Evolutionary conservation across 495 filamentous ascomycete genomes (phyloP).

Genomic region (Annulohypoxylon moriforme): DNA sequence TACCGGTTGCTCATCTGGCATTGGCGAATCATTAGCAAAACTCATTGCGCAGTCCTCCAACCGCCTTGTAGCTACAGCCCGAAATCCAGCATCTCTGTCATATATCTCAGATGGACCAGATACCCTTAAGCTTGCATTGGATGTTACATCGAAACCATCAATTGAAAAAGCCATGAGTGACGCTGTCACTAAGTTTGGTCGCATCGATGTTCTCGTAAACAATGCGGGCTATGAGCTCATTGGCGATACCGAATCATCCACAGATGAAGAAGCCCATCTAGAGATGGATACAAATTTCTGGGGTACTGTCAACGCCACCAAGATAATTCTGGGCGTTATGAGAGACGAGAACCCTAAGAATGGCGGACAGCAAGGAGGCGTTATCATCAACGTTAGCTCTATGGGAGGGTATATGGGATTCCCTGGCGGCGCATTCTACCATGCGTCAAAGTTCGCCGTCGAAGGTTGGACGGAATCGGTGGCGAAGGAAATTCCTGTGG

Average conservation of each 20-base stretch:
- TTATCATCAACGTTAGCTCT: constrained; percentile 65
- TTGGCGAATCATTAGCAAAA: constrained; percentile 58
- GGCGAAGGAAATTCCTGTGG: constrained; percentile 59
- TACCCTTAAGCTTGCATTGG: constrained; percentile 59
- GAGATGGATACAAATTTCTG: constrained; percentile 67
- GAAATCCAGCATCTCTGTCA: constrained; percentile 51
- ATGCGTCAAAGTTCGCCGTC: constrained; percentile 66
- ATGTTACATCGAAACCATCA: constrained; percentile 55
- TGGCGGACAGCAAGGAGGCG: constrained; percentile 54
- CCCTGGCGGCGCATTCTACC: constrained; percentile 63
- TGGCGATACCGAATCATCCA: constrained; percentile 61
- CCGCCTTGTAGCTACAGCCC: constrained; percentile 63
- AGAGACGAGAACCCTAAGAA: constrained; percentile 52
- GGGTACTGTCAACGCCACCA: constrained; percentile 59
- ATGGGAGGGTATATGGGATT: constrained; percentile 62
- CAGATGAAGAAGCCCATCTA: constrained; percentile 51
- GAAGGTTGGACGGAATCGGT: constrained; percentile 67
- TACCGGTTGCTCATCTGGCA: constrained; percentile 63
- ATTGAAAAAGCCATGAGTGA: constrained; percentile 56
- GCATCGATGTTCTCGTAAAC: constrained; percentile 67
- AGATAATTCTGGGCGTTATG: constrained; percentile 59
- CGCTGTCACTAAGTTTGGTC: constrained; percentile 53
- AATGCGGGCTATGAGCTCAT: constrained; percentile 64
- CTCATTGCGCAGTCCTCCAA: constrained; percentile 53
- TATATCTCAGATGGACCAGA: constrained; percentile 50